Conservation (phyloP, 2,329 filamentous ascomycete genomes). For the Gaeumannomyces sp. region DNA sequence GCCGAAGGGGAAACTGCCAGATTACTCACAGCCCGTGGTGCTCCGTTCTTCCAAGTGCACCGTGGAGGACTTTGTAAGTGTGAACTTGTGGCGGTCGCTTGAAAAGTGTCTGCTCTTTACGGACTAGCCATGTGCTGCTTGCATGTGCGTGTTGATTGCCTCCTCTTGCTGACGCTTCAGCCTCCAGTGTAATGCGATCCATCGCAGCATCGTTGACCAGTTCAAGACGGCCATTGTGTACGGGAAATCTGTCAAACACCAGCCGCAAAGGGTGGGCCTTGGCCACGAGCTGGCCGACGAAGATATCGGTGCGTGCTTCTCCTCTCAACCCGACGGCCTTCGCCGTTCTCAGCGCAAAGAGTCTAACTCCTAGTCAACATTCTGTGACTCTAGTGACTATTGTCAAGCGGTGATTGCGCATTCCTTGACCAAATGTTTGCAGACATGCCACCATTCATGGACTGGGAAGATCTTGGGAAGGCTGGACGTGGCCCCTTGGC, state of each 20-base stretch:
- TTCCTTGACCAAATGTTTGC: background rate
- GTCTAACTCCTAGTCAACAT: background rate
- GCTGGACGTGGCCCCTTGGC: background rate
- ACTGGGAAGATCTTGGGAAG: background rate
- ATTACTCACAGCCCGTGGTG: constrained; percentile 89
- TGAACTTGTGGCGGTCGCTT: background rate
- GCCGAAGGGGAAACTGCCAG: constrained; percentile 89
- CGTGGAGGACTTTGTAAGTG: constrained; percentile 91
- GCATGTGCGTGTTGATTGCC: background rate
- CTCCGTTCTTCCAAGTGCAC: constrained; percentile 76
- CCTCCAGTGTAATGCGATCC: constrained; percentile 88
- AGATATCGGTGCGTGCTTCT: constrained; percentile 72
- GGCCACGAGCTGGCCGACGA: constrained; percentile 89
- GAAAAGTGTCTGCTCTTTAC: background rate
- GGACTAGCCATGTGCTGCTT: background rate
- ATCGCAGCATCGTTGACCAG: constrained; percentile 90
- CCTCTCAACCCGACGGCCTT: background rate
- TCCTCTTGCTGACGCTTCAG: background rate
- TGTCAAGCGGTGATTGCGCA: constrained; percentile 56
- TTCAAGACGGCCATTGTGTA: constrained; percentile 96
- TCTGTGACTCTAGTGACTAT: constrained; percentile 48
- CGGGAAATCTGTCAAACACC: constrained; percentile 96
- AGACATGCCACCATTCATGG: background rate
- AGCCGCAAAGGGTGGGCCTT: constrained; percentile 91
- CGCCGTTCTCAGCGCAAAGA: background rate